These are phyloP conservation scores for Plenodomus biglobosus DNA, from an alignment of 2,329 filamentous ascomycete genomes.

Conservation along the genomic window DNA sequence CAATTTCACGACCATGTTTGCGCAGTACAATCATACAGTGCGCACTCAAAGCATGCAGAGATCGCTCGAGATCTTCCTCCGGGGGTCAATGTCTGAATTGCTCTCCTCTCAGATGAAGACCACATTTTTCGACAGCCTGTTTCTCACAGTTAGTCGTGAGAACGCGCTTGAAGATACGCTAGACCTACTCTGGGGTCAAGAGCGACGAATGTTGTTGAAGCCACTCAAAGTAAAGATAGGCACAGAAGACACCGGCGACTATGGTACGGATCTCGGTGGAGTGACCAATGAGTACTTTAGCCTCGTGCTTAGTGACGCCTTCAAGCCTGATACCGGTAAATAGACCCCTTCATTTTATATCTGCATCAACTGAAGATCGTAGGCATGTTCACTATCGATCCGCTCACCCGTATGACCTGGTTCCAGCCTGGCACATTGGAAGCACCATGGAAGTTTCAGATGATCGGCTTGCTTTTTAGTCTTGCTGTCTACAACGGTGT, in stretches of 20 bases:
- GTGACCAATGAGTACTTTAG: conserved; percentile 97
- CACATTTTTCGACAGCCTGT: conserved; percentile 45
- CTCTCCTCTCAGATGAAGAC: conserved; percentile 39
- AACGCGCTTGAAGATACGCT: conserved; percentile 55
- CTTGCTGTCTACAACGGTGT: conserved; percentile 92
- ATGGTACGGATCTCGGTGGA: conserved; percentile 89
- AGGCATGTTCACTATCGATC: conserved; percentile 77
- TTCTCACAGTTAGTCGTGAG: conserved; percentile 49
- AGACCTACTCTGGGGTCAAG: conserved; percentile 85
- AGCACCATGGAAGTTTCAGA: conserved; percentile 85
- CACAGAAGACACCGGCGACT: conserved; percentile 70
- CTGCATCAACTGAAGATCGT: conserved; percentile 9
- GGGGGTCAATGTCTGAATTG: conserved; percentile 25
- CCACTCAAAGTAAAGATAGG: conserved; percentile 88
- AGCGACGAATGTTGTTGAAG: conserved; percentile 77
- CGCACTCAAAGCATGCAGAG: conserved; percentile 32
- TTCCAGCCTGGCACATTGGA: conserved; percentile 82
- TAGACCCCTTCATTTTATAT: neutral
- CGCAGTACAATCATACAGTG: conserved; percentile 62
- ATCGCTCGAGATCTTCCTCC: conserved; percentile 26
- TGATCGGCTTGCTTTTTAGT: conserved; percentile 84
- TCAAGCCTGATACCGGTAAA: conserved; percentile 73
- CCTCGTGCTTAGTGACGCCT: conserved; percentile 74
- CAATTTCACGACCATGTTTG: conserved; percentile 84
- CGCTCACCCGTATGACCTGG: conserved; percentile 78